phyloP scores from a whole-genome alignment of 495 filamentous ascomycete species.

The Neurospora tetraspora region DNA sequence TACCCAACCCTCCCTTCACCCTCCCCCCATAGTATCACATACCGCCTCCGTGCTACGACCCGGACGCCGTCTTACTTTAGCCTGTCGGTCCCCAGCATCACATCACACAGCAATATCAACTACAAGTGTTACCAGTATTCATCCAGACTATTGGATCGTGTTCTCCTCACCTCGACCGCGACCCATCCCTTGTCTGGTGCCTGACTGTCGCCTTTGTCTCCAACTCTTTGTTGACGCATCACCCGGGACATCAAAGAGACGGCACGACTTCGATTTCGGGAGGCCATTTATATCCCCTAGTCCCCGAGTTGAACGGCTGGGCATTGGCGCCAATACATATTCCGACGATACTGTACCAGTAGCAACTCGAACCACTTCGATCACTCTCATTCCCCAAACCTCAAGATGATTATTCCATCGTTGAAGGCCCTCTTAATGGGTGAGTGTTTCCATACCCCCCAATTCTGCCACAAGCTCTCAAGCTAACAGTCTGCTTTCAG shows the following conservation, averaged over 20 bases:
- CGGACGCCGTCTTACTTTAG: background rate
- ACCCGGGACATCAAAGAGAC: background rate
- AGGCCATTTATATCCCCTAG: background rate
- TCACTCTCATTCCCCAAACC: background rate
- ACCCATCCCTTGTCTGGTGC: background rate
- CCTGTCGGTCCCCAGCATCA: background rate
- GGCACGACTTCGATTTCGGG: background rate
- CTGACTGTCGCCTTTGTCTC: background rate
- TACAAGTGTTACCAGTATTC: background rate
- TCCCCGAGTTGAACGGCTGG: background rate
- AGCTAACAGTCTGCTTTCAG: background rate
- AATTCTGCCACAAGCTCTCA: background rate
- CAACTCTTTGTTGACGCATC: background rate
- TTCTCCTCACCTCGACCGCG: background rate
- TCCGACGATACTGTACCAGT: background rate
- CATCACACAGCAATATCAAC: background rate
- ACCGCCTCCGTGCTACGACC: background rate
- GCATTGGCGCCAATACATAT: background rate
- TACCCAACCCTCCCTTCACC: background rate
- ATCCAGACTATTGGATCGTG: background rate
- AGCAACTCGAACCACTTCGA: background rate
- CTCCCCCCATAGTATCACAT: background rate
- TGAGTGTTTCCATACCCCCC: background rate
- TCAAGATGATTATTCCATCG: conserved; percentile 4
- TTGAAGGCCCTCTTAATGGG: conserved; percentile 5